Base-by-base conservation (phyloP, 805 yeast genomes). In the Lipomyces spencermartinsiae region DNA sequence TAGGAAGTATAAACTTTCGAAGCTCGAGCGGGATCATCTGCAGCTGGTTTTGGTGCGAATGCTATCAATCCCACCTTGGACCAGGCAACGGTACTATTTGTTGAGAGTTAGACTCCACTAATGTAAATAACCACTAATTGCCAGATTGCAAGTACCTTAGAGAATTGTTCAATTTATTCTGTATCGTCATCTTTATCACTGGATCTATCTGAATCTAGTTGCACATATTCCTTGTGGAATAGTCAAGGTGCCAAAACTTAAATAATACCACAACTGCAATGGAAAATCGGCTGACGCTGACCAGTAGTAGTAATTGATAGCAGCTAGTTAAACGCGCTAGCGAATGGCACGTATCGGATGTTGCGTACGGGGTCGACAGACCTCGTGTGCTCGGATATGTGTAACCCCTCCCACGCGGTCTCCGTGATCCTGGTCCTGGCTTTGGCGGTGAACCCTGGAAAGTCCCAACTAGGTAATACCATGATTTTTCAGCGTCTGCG, bases 51-150 rank as follows among this genome's bases (percentile, higher is more conserved):
- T n/a, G 64, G 25, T 2, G 65, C 69, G 51, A 51, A 71, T 39
- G 71, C 75, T 35, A 73, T 46, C 33, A 73, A 64, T 22, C 75
- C 75, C 34, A 60, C 60, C 35, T 61, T 64, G 14, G 75, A 71
- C 75, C 75, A 73, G 12, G 74, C 67, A 29, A 72, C 49, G 53
- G 55, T 19, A 55, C 66, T 63, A 29, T 16, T 2, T 9, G 16
- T 43, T 19, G 19, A 43, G 19, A 43, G 49, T 43, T n/a, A 43
- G 49, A 22, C 19, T 3, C 29, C 49, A 16, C 10, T 43, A 37
- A 16, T 16, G 16, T 37, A 37, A 10, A 16, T 2, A 37, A 37
- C 14, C 16, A 37, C 16, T 43, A 43, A n/a, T 43, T 19, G 16
- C 25, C 10, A 43, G 16, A 19, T 16, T n/a, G 16, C 29, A 25